Evolutionary conservation across 2,329 filamentous ascomycete species (phyloP), one percentile per base, ranked within the genome.

Genomic region (Diplodia scrobiculata): DNA sequence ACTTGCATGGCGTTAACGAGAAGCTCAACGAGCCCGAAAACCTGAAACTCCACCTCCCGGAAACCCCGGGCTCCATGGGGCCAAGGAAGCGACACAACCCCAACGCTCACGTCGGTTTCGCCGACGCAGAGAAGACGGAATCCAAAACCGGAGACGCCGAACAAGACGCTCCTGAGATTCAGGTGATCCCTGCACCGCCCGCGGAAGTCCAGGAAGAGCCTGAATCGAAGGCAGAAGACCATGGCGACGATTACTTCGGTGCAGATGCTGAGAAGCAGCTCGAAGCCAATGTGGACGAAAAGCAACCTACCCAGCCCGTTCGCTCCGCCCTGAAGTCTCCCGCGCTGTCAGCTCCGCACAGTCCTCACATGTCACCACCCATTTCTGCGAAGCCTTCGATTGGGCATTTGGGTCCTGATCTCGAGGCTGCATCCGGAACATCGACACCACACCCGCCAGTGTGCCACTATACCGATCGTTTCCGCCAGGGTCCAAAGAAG

Each of bases 401-500:
- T 34, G 29, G 32, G 9, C 45, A 66, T 34, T 14, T 66, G 9
- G 64, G 59, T 14, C 32, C 48, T 38, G 65, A 66, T 14, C 25
- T 54, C 19, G 52, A 54, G 14, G 48, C 48, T 25, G 48, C 65
- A 13, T 54, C 55, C 7, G 41, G 47, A 34, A 47, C 50, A 17
- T 64, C 54, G 5, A 45, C 65, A 27, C 55, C 65, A n/a, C 32
- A 17, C 5, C 38, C 63, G 19, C 54, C 64, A 11, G 25, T 14
- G 14, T 45, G 50, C 48, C 47, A 67, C 2, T 97, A 97, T 77
- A 96, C 91, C 0, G 85, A 87, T 66, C 83, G 84, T 53, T 86
- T 93, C 51, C 87, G 88, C 41, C 79, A 86, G 7, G 84, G 84
- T 25, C 89, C 92, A 0, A 83, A 85, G 5, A 87, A 89, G 70